Evolutionary conservation across 2,329 filamentous ascomycete species (phyloP).

Genomic region (Cladosporium sp.): DNA sequence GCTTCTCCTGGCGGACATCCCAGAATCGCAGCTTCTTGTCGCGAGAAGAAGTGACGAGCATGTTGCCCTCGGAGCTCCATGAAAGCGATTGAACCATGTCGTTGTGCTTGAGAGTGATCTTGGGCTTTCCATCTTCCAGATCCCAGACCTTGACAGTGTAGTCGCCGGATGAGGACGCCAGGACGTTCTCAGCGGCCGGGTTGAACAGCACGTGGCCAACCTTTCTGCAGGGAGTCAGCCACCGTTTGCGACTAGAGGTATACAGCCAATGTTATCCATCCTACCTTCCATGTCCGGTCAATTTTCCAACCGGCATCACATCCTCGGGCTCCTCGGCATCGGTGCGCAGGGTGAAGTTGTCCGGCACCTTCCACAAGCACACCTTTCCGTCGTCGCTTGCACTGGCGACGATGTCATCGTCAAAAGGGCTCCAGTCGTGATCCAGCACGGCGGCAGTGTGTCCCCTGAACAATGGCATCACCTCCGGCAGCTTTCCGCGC

Average conservation of each 20-base stretch:
- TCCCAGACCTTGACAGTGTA: conserved; percentile 97
- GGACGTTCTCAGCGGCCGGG: conserved; percentile 88
- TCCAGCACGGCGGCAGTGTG: conserved; percentile 95
- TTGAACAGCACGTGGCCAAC: conserved; percentile 98
- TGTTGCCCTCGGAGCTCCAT: conserved; percentile 85
- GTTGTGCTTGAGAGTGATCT: conserved; percentile 74
- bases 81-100: conserved; percentile 95
- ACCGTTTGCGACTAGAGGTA: neutral
- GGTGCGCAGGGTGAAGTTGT: conserved; percentile 78
- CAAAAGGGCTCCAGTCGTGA: conserved; percentile 98
- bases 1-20: conserved; percentile 91
- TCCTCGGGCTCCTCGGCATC: conserved; percentile 15
- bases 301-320: conserved; percentile 56
- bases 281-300: conserved; percentile 82
- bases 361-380: conserved; percentile 91
- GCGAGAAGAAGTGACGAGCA: conserved; percentile 87
- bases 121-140: conserved; percentile 70
- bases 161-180: conserved; percentile 92
- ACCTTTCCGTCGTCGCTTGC: conserved; percentile 96
- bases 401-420: conserved; percentile 88
- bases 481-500: conserved; percentile 84
- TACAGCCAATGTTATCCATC: conserved; percentile 19
- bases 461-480: conserved; percentile 90
- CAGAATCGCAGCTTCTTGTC: conserved; percentile 98
- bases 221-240: conserved; percentile 59